A percentile compares a stretch with the other conserved stretches of the same genome.
phyloP scores from a whole-genome alignment of 768 basidiomycete genomes.

The Fomitopsis pulvina region DNA sequence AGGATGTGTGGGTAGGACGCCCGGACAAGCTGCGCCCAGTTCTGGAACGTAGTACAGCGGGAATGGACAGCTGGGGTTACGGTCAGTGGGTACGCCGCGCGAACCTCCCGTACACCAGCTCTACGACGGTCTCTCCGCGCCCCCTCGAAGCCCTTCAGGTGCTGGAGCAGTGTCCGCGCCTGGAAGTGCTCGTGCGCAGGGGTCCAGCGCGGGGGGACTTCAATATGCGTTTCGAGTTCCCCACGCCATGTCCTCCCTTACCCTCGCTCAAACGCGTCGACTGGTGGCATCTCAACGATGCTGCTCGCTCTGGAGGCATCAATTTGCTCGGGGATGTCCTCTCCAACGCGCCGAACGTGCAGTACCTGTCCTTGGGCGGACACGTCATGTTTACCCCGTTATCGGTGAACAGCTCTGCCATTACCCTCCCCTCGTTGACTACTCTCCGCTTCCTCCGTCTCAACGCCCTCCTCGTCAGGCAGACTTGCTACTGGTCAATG shows the following conservation, averaged over 20 bases:
- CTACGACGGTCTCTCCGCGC: constrained; percentile 31
- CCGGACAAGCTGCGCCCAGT: constrained; percentile 24
- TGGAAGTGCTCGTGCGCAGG: constrained; percentile 52
- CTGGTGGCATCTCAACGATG: constrained; percentile 57
- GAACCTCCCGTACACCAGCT: constrained; percentile 51
- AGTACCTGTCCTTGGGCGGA: constrained; percentile 53
- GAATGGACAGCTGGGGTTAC: constrained; percentile 10
- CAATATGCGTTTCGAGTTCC: constrained; percentile 41
- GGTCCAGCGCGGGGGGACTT: background rate
- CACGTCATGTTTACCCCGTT: constrained; percentile 22
- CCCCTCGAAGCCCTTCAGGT: constrained; percentile 37
- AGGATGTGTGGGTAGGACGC: constrained; percentile 40
- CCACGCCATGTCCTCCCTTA: constrained; percentile 38
- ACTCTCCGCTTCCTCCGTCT: constrained; percentile 47
- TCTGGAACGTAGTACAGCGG: constrained; percentile 18
- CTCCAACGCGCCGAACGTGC: constrained; percentile 43
- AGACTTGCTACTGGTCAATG: constrained; percentile 43
- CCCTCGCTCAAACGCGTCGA: constrained; percentile 54
- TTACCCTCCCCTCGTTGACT: constrained; percentile 39
- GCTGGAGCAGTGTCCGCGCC: constrained; percentile 38
- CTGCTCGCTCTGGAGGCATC: constrained; percentile 57
- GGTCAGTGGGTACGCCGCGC: constrained; percentile 44
- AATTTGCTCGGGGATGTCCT: constrained; percentile 54
- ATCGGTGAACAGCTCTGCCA: constrained; percentile 16
- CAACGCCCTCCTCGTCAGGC: constrained; percentile 44